Base-by-base conservation (phyloP, 2,329 filamentous ascomycete species). In the Diaporthe capsici region DNA sequence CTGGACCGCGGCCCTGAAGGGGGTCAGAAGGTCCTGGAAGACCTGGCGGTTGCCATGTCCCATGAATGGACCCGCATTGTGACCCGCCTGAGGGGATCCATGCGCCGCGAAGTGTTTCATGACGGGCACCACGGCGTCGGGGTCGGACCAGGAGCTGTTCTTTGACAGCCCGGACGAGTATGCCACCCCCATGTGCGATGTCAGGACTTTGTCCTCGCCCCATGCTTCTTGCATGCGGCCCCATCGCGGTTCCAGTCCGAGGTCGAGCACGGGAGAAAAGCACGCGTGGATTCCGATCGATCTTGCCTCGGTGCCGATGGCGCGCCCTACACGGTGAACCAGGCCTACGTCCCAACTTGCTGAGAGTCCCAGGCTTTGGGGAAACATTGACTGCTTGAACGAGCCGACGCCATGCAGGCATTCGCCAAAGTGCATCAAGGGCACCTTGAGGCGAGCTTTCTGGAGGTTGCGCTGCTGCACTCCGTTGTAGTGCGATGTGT, bases 31-130 rank as follows among this genome's bases (percentile, higher is more conserved):
- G 73, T 86, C 84, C 61, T 86, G 83, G 61, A 86, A 78, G 9
- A 86, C 81, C 77, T 87, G 84, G 5, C 86, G 82, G 44, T 84
- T 85, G 0, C 85, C 86, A 57, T 84, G 84, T 0, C 85, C 83
- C 83, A 86, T 86, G 53, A 84, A 86, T 6, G 86, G 85, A 1
- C 84, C 84, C 2, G 84, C 84, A 70, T 87, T 87, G 22, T 84
- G 83, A 0, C 86, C 86, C 10, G 82, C 83, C 73, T 86, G 85
- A 0, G 84, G 84, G 34, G 84, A 81, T 0, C 85, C 86, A 77
- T 87, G 85, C 0, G 85, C 86, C 0, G 85, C 85, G 77, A 87
- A 87, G 77, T 87, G 86, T 81, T 87, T 87, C 79, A 87, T 82
- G 1, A 87, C 84, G 0, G 86, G 86, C 25, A 82, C 84, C 10